Conservation (phyloP, 345 rosid genomes). For the Ricinus communis region DNA sequence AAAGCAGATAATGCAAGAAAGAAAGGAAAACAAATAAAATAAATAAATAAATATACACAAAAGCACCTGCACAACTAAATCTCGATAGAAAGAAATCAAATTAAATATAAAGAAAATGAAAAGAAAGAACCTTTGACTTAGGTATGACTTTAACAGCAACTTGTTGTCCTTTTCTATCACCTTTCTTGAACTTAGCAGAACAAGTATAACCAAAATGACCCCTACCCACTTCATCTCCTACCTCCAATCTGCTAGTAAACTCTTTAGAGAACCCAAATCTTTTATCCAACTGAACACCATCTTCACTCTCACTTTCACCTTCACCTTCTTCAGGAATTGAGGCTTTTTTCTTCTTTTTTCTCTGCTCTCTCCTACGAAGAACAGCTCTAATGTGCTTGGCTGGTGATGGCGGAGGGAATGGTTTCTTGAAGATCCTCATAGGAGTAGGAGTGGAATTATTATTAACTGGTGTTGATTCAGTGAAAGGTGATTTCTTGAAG, state of each 20-base stretch:
- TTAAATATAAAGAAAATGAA: neutral
- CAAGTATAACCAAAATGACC: constrained; percentile 99
- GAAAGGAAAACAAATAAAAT: neutral
- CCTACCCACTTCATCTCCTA: constrained; percentile 89
- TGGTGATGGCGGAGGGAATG: constrained; percentile 91
- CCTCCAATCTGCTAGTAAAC: constrained; percentile 55
- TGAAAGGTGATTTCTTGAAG: constrained; percentile 71
- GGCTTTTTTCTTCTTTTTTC: constrained; percentile 38
- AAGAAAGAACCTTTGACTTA: constrained; percentile 68
- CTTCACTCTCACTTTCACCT: constrained; percentile 36
- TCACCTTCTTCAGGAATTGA: constrained; percentile 47
- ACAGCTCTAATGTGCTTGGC: constrained; percentile 86
- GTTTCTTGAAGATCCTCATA: constrained; percentile 62
- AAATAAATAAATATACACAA: neutral
- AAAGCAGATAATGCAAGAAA: neutral
- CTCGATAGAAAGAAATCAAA: neutral
- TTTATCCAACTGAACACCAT: constrained; percentile 63
- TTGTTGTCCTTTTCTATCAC: constrained; percentile 74
- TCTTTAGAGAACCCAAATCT: constrained; percentile 89
- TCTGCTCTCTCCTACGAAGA: constrained; percentile 56
- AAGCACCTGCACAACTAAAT: constrained; percentile 10
- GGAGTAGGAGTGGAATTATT: constrained; percentile 65
- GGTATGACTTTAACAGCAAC: constrained; percentile 97
- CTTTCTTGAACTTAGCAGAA: constrained; percentile 86
- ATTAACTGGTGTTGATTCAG: constrained; percentile 49